These are phyloP conservation scores for Aspergillus chevalieri DNA, from an alignment of 2,329 filamentous ascomycete species.

Conservation along the genomic window DNA sequence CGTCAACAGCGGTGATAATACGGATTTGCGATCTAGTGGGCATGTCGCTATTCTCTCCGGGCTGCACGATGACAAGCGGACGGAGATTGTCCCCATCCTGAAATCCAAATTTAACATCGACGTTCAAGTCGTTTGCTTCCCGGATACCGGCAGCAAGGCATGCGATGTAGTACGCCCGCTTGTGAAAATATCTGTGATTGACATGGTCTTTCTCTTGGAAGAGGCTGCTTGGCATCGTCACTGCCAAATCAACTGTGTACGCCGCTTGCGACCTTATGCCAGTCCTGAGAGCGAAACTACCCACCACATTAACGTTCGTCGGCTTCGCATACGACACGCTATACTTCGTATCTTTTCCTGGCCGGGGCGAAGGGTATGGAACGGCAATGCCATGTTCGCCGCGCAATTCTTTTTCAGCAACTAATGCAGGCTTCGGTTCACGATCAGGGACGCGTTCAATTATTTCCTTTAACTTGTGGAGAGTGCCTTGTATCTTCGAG, in stretches of 20 bases:
- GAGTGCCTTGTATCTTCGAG: slow-evolving; percentile 46
- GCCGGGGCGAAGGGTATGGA: slow-evolving; percentile 78
- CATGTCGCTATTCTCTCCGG: slow-evolving; percentile 29
- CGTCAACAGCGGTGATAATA: slow-evolving; percentile 68
- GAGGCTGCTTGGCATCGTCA: slow-evolving; percentile 71
- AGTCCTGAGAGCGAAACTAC: slow-evolving; percentile 75
- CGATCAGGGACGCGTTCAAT: slow-evolving; percentile 53
- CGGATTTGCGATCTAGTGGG: slow-evolving; percentile 56
- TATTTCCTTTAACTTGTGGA: slow-evolving; percentile 50
- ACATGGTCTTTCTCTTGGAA: slow-evolving; percentile 95
- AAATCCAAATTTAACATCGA: slow-evolving; percentile 58
- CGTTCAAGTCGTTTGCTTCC: slow-evolving; percentile 47
- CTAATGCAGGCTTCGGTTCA: slow-evolving; percentile 48
- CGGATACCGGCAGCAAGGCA: slow-evolving; percentile 68
- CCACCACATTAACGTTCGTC: slow-evolving; percentile 74
- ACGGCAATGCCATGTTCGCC: slow-evolving; percentile 63
- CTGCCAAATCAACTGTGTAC: slow-evolving; percentile 70
- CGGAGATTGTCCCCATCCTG: slow-evolving; percentile 70
- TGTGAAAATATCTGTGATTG: slow-evolving; percentile 90
- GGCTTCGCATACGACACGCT: slow-evolving; percentile 74
- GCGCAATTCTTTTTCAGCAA: slow-evolving; percentile 63
- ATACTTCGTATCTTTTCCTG: slow-evolving; percentile 69
- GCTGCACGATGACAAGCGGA: slow-evolving; percentile 55
- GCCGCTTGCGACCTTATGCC: slow-evolving; percentile 55
- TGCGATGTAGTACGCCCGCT: slow-evolving; percentile 84